Base-by-base conservation (phyloP, 2,329 filamentous ascomycete genomes). In the Trichoderma semiorbis region DNA sequence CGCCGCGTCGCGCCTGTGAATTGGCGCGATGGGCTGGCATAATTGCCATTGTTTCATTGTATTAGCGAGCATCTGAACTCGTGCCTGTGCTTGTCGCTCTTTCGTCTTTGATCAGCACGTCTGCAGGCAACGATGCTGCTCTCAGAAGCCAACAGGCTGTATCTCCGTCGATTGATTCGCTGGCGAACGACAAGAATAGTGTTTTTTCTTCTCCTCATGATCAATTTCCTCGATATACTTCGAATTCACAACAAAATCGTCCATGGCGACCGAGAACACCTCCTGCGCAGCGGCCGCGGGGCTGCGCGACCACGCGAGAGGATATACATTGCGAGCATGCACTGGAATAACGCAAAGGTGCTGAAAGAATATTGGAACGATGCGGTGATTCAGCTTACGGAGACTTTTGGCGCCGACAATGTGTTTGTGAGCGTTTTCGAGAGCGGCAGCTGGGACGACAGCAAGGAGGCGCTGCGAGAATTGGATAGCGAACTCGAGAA, bases 371-470 rank as follows among this genome's bases (percentile, higher is more conserved):
- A 90, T 75, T 93, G 91, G 91, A 89, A 85, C 73, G 80, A 84
- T 7, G 89, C 89, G 0, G 82, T 93, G 3, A 72, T 91, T 7
- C 82, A 86, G 2, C 81, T 93, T 24, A 84, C 87, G 6, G 81
- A 85, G 60, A 81, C 83, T 7, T 81, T 93, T 5, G 91, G 91
- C 0, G 80, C 85, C 0, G 83, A 88, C 3, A 92, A 93, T 77
- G 87, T 93, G 2, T 93, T 87, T 77, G 85, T 94, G 53, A 89
- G 88, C 72, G 85, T 93, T 34, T 86, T 88, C 72, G 91, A 93
- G 79, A 91, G 89, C 75, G 91, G 91, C 6, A 92, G 89, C 77
- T 90, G 87, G 82, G 92, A 93, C 78, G 84, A 90, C 72, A 92
- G 88, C 21, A 93, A 93, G 79, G 85, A 82, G 18, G 87, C 87